Evolutionary conservation across 2,329 filamentous ascomycete genomes (phyloP).

Genomic region (Calonectria pseudoturangicola): DNA sequence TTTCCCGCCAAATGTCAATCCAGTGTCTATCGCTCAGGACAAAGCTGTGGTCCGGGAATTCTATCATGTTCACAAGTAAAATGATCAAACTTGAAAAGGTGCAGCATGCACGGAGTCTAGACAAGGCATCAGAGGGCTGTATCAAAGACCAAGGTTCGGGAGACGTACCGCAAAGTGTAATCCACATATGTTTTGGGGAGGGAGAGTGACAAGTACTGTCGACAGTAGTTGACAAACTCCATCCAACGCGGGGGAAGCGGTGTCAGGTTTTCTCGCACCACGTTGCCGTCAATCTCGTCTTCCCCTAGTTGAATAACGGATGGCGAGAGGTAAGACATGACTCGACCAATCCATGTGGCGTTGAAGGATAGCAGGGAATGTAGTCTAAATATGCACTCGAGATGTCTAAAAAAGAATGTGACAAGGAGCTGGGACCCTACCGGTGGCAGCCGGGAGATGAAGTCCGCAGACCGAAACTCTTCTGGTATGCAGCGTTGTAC

Average conservation of each 20-base stretch:
- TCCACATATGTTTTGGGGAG: slow-evolving; percentile 37
- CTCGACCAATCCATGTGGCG: slow-evolving; percentile 42
- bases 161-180: slow-evolving; percentile 43
- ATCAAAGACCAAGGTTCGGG: rapidly evolving
- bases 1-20: slow-evolving; percentile 36
- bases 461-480: slow-evolving; percentile 25
- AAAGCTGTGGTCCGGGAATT: slow-evolving; percentile 43
- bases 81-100: slow-evolving; percentile 46
- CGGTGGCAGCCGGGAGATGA: slow-evolving; percentile 24
- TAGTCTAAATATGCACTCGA: slow-evolving; percentile 45
- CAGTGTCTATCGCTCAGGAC: slow-evolving; percentile 30
- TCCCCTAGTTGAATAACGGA: slow-evolving; percentile 45
- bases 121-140: neutral
- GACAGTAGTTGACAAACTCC: slow-evolving; percentile 43
- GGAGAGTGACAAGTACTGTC: slow-evolving; percentile 42
- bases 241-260: slow-evolving; percentile 46
- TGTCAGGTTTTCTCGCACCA: slow-evolving; percentile 35
- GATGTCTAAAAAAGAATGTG: slow-evolving; percentile 44
- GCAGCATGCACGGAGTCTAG: slow-evolving; percentile 47
- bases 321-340: slow-evolving; percentile 42
- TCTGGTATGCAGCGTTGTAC: slow-evolving; percentile 38
- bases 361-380: slow-evolving; percentile 48
- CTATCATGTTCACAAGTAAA: slow-evolving; percentile 49
- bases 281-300: slow-evolving; percentile 34
- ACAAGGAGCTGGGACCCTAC: slow-evolving; percentile 26